Evolutionary conservation across 176 grass and related monocot species (phyloP).

Genomic region (Cymbopogon citratus): DNA sequence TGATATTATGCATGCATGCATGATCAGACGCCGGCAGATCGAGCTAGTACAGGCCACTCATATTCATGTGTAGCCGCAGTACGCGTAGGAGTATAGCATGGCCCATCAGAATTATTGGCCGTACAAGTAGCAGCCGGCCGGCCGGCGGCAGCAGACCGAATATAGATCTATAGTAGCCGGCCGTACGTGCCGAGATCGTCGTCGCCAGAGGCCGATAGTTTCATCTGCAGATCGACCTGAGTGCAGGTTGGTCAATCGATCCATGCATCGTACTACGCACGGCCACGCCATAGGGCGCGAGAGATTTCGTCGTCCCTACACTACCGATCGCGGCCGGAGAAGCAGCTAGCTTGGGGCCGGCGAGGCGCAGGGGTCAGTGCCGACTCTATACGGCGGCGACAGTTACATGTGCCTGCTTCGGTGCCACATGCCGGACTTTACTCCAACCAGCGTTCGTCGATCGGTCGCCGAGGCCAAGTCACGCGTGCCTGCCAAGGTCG

Average conservation of each 20-base stretch:
- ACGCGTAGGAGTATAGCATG: too few species aligned
- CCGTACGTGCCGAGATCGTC: background rate
- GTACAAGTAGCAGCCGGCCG: background rate
- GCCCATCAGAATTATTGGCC: background rate
- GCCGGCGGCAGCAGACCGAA: background rate
- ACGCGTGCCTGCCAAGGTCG: constrained; percentile 13
- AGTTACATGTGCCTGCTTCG: background rate
- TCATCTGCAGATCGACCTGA: background rate
- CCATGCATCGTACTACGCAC: background rate
- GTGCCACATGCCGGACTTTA: background rate
- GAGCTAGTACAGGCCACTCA: background rate
- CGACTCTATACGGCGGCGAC: constrained; percentile 1
- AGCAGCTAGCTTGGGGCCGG: background rate
- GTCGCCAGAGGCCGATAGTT: background rate
- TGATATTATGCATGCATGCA: constrained; percentile 2
- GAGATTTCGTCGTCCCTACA: constrained; percentile 11
- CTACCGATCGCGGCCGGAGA: background rate
- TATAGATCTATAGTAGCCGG: background rate
- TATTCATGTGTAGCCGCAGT: background rate
- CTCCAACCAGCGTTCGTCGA: background rate
- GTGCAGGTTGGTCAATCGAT: background rate
- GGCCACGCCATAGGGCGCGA: background rate
- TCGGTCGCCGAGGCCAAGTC: background rate
- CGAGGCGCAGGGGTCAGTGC: background rate
- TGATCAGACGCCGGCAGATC: background rate